Percentiles rank a stretch among this genome's conserved stretches.
phyloP scores from a whole-genome alignment of 106 monocot species.

The Apostasia shenzhenica region DNA sequence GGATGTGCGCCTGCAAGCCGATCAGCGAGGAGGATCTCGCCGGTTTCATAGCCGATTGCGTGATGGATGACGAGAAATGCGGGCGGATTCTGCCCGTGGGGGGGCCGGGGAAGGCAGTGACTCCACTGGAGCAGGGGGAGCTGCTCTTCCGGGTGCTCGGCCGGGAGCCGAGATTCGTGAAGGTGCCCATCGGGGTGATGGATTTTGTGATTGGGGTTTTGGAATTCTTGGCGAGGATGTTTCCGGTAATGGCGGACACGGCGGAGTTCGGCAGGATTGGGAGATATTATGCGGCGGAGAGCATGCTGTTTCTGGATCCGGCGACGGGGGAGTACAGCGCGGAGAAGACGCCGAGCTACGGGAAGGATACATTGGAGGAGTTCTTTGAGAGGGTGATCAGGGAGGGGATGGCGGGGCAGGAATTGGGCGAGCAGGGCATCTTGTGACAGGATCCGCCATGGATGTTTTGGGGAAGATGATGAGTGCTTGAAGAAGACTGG shows the following conservation, averaged over 20 bases:
- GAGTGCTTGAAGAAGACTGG: too few species aligned
- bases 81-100: conserved; percentile 64
- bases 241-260: conserved; percentile 73
- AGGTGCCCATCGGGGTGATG: conserved; percentile 86
- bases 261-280: conserved; percentile 87
- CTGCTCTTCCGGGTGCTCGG: conserved; percentile 67
- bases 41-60: conserved; percentile 75
- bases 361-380: conserved; percentile 84
- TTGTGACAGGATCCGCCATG: conserved; percentile 23
- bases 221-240: conserved; percentile 48
- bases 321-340: conserved; percentile 77
- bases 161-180: conserved; percentile 77
- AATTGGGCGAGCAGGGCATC: conserved; percentile 85
- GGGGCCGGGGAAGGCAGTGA: conserved; percentile 83
- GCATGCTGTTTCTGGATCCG: conserved; percentile 78
- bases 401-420: conserved; percentile 90
- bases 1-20: conserved; percentile 86
- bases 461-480: too few species aligned
- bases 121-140: conserved; percentile 87
- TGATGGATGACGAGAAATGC: conserved; percentile 58
- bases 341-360: conserved; percentile 91
- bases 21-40: conserved; percentile 93
- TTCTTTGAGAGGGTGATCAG: conserved; percentile 71
- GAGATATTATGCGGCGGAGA: conserved; percentile 87
- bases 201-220: conserved; percentile 64